A percentile compares a stretch with the other conserved stretches of the same genome.
These are phyloP conservation scores for Brassica balearica DNA, from an alignment of 441 rosid species.

Conservation along the genomic window DNA sequence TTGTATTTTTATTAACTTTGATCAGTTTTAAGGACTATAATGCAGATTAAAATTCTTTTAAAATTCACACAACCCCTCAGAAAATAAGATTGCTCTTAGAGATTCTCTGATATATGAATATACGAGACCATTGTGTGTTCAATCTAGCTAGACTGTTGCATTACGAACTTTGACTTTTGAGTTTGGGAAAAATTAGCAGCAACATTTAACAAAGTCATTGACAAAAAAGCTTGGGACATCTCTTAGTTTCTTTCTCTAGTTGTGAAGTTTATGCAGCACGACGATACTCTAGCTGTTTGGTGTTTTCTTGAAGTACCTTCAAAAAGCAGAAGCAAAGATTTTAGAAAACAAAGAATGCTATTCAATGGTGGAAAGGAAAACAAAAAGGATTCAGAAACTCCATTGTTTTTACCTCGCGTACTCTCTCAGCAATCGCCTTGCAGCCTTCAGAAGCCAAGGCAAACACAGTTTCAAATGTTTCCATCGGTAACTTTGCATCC, in stretches of 20 bases:
- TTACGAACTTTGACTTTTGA: not conserved
- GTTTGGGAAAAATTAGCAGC: conserved; percentile 1
- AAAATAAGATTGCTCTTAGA: too few species aligned
- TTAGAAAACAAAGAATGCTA: conserved; percentile 23
- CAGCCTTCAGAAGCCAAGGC: conserved; percentile 87
- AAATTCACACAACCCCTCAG: too few species aligned
- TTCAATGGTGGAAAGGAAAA: not conserved
- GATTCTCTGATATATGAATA: not conserved
- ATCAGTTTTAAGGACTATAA: too few species aligned
- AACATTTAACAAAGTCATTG: not conserved
- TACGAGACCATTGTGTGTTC: not conserved
- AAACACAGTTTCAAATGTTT: conserved; percentile 86
- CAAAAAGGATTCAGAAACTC: conserved; percentile 5
- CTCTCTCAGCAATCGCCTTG: conserved; percentile 80
- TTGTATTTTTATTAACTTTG: too few species aligned
- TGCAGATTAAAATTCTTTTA: too few species aligned
- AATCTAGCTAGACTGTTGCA: not conserved
- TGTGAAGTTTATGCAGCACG: conserved; percentile 53
- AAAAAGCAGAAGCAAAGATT: conserved; percentile 16
- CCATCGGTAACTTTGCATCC: conserved; percentile 84
- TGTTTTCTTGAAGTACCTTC: conserved; percentile 77
- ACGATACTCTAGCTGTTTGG: conserved; percentile 75
- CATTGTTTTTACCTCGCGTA: conserved; percentile 59
- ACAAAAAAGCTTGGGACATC: not conserved
- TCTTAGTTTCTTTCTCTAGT: not conserved